phyloP scores from a whole-genome alignment of 1,284 basidiomycete species.

The Mycena citricolor region DNA sequence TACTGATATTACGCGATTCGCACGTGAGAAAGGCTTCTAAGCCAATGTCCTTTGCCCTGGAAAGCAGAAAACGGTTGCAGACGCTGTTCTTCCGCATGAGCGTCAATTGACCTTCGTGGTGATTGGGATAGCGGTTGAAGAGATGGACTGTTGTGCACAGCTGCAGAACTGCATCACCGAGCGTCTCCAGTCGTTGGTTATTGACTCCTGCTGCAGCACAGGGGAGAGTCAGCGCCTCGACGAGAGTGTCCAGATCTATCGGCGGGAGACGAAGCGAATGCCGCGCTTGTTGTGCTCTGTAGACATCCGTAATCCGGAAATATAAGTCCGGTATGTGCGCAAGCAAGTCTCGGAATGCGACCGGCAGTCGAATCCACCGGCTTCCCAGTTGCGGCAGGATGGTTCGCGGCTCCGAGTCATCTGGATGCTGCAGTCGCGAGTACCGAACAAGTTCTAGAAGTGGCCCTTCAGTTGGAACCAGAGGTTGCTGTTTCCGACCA shows the following conservation, averaged over 20 bases:
- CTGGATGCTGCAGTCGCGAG: too few species aligned
- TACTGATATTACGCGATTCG: conserved; percentile 53
- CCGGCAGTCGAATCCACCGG: conserved; percentile 46
- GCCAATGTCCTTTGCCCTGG: conserved; percentile 61
- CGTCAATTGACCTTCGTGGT: conserved; percentile 81
- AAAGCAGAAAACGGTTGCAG: conserved; percentile 67
- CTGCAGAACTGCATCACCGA: conserved; percentile 82
- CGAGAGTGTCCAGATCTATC: conserved; percentile 54
- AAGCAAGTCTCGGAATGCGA: too few species aligned
- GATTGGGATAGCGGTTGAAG: conserved; percentile 69
- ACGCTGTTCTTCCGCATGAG: conserved; percentile 61
- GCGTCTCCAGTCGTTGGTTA: conserved; percentile 82
- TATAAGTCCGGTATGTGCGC: conserved; percentile 73
- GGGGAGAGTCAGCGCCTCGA: conserved; percentile 76
- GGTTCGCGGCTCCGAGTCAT: too few species aligned
- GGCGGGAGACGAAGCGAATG: conserved; percentile 56
- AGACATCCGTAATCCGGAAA: conserved; percentile 61
- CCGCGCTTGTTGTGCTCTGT: conserved; percentile 54
- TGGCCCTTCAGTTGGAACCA: conserved; percentile 54
- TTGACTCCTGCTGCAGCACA: conserved; percentile 51
- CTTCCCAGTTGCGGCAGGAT: conserved; percentile 58
- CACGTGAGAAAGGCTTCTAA: conserved; percentile 64
- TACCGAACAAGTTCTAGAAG: conserved; percentile 53
- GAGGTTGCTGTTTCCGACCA: conserved; percentile 35
- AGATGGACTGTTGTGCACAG: conserved; percentile 73